These are phyloP conservation scores for Coemansia reversa DNA, from an alignment of 192 early-diverging fungal genomes.

Conservation along the genomic window DNA sequence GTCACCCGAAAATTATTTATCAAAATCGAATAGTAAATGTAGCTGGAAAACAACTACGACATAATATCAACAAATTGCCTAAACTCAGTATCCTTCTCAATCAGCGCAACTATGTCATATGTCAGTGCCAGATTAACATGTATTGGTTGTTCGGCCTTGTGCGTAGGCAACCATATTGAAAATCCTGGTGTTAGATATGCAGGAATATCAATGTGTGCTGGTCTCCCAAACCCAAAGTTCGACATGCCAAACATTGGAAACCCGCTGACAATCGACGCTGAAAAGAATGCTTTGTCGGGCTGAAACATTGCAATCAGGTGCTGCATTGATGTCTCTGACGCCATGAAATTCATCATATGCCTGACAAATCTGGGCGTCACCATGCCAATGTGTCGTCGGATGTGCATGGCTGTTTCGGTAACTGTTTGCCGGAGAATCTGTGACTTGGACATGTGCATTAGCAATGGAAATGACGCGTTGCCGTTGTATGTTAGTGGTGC, in stretches of 20 bases:
- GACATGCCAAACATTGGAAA: slow-evolving; percentile 28
- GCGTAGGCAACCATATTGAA: slow-evolving; percentile 39
- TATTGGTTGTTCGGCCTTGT: not conserved
- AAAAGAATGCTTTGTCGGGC: slow-evolving; percentile 30
- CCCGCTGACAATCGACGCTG: slow-evolving; percentile 27
- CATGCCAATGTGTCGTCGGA: slow-evolving; percentile 18
- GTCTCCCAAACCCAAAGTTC: slow-evolving; percentile 33
- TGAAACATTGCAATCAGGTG: slow-evolving; percentile 22
- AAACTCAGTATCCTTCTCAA: slow-evolving; percentile 31
- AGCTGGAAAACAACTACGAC: not conserved
- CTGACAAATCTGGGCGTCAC: slow-evolving; percentile 12
- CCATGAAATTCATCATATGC: slow-evolving; percentile 18
- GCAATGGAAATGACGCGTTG: slow-evolving; percentile 39
- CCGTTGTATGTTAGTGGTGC: slow-evolving; percentile 26
- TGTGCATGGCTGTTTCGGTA: slow-evolving; percentile 35
- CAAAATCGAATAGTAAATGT: not conserved
- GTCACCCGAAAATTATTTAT: too few relatives aligned
- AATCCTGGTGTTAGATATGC: slow-evolving; percentile 41
- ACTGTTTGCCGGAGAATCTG: slow-evolving; percentile 14
- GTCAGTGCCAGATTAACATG: slow-evolving; percentile 30
- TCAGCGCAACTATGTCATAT: slow-evolving; percentile 17
- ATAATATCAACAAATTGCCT: slow-evolving; percentile 17
- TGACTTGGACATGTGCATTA: slow-evolving; percentile 23
- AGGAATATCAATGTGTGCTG: slow-evolving; percentile 36
- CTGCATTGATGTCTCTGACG: slow-evolving; percentile 10